Evolutionary conservation across 306 rosid genomes (phyloP).

Genomic region (Prunus salicina): DNA sequence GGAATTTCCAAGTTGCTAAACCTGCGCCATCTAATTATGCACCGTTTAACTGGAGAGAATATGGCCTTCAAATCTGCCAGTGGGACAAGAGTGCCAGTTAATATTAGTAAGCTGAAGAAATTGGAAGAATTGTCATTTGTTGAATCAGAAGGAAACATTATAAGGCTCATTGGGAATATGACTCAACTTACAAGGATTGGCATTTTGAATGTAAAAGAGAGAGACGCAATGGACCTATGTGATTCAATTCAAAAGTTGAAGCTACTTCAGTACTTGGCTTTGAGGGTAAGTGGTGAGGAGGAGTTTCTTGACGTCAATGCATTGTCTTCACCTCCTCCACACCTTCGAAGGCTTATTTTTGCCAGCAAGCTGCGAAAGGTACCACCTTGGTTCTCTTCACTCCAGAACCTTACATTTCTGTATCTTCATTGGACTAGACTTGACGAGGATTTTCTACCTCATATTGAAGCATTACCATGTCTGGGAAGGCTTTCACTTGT

Average conservation of each 20-base stretch:
- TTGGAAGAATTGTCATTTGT: conserved; percentile 3
- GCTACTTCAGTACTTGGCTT: background rate
- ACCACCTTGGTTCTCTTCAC: conserved; percentile 9
- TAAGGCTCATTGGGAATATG: background rate
- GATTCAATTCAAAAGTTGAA: conserved; percentile 12
- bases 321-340: conserved; percentile 16
- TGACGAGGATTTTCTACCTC: background rate
- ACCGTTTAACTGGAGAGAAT: rapidly evolving
- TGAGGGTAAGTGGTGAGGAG: background rate
- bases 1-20: background rate
- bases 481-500: background rate
- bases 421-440: conserved; percentile 1
- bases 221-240: conserved; percentile 6
- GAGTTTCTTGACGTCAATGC: background rate
- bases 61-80: background rate
- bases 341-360: background rate
- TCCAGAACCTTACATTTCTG: background rate
- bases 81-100: background rate
- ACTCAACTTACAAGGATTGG: conserved; percentile 14
- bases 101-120: background rate
- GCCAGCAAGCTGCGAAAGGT: conserved; percentile 4
- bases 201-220: background rate
- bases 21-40: background rate
- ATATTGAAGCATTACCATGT: background rate
- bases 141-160: background rate